phyloP scores from a whole-genome alignment of 345 rosid genomes.

The Aegle marmelos region DNA sequence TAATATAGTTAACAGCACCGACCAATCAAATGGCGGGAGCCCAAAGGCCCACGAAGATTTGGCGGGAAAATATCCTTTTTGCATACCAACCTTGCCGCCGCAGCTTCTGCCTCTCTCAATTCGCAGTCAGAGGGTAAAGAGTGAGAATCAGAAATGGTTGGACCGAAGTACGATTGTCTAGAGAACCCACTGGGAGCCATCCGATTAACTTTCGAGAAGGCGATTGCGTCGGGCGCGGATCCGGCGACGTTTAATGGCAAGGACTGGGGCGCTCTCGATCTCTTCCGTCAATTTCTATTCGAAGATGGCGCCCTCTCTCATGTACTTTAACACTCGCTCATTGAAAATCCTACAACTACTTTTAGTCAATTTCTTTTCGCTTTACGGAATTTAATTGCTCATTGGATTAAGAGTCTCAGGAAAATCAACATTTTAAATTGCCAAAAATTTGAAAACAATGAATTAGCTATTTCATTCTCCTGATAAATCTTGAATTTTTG shows the following conservation, averaged over 20 bases:
- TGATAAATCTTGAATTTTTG: neutral
- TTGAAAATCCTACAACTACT: neutral
- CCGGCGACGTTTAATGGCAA: conserved; percentile 70
- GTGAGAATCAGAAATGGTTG: conserved; percentile 53
- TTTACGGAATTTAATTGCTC: neutral
- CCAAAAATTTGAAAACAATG: neutral
- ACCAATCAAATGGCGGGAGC: conserved; percentile 30
- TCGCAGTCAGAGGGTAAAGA: neutral
- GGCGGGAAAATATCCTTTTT: conserved; percentile 30
- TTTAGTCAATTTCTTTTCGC: neutral
- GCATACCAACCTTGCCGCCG: neutral
- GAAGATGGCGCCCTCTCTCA: conserved; percentile 59
- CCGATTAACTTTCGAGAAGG: conserved; percentile 69
- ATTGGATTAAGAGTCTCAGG: neutral
- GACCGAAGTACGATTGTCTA: conserved; percentile 73
- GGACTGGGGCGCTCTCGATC: conserved; percentile 87
- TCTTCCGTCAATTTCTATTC: conserved; percentile 72
- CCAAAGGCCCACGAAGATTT: neutral
- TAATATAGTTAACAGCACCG: neutral
- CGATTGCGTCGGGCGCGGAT: conserved; percentile 53
- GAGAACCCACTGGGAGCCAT: conserved; percentile 90
- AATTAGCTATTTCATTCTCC: neutral
- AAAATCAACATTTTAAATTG: neutral
- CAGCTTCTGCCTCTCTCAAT: neutral
- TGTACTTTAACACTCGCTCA: conserved; percentile 20